Base-by-base conservation (phyloP, 2,329 filamentous ascomycete species). In the Orbilia brochopaga region DNA sequence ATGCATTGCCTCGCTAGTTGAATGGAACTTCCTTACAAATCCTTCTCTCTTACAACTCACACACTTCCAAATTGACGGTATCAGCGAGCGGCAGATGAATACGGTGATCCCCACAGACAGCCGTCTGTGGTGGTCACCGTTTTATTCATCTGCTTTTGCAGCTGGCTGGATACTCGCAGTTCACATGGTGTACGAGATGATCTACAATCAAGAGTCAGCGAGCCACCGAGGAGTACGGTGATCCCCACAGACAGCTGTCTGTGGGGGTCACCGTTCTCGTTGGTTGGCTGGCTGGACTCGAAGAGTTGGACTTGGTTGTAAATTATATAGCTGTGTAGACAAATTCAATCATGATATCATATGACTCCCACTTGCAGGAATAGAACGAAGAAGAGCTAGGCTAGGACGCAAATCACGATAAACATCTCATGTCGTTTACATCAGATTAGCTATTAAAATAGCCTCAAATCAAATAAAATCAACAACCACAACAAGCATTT, bases 41-140 rank as follows among this genome's bases (percentile, higher is more conserved):
- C n/a, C n/a, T n/a, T n/a, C n/a, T n/a, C n/a, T n/a, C 17, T 8
- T 32, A 15, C 17, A 27, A 17, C 1, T 10, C 24, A 55, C n/a
- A 24, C 21, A 15, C 6, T 13, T 30, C 40, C n/a, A 23, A 5
- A 19, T 2, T 4, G 35, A 17, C 27, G 37, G 23, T 59, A 57
- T 70, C 59, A 70, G 59, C 66, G 66, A 70, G 66, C 46, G 59
- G 48, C 66, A 70, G 66, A 70, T 64, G 66, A 70, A 70, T 70
- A 70, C 66, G 66, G 66, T 70, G 66, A 70, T 64, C 66, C 66
- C 61, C 66, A 70, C 66, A 70, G 66, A 70, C 66, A 64, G 59
- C 66, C 66, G 54, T 64, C 66, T 70, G 66, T 64, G 66, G 54
- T 62, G 66, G 54, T 70, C 54, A 60, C 66, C 66, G 66, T 70